Base-by-base conservation (phyloP, 805 yeast species). In the Saccharomyces paradoxus region DNA sequence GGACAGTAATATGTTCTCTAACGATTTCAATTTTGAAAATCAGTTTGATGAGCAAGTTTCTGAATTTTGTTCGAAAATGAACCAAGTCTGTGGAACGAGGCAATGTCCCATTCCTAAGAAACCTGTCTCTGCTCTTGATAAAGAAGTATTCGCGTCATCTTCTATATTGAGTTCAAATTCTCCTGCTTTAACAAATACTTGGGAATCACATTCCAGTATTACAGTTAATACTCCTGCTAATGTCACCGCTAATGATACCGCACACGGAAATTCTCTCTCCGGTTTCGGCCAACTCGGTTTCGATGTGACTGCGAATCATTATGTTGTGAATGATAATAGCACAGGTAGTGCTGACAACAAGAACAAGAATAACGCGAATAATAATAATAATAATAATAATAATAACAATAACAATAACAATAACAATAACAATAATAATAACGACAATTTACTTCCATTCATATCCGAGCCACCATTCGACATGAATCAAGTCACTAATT, bases 1-100 rank as follows among this genome's bases (percentile, higher is more conserved):
- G 22, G 63, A 59, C 46, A 55, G 61, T 46, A 52, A 55, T 3
- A 46, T 59, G 14, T 55, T 60, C 29, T 53, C 63, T 12, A 63
- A 64, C 44, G 70, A 71, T 27, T 72, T 71, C 55, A 64, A 72
- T 55, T 74, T 73, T 56, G 66, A 69, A 46, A 71, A 73, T 14
- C 70, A 76, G 54, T 86, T 82, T 66, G 86, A 83, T 63, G 92
- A 87, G 65, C 83, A 84, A 60, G 83, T 84, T 53, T 79, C 80
- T 56, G 81, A 81, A 29, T 92, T 92, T 67, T 92, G 98, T 66
- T 79, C 80, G 27, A 81, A 83, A 61, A 77, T 92, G 65, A 80
- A 81, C 57, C 78, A 82, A 67, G 97, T 90, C 0, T 91, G 97
- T 71, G 97, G 97, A 17, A 83, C 84, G 6, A 83, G 76, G 62